Percentiles rank a stretch among this genome's conserved stretches.
Evolutionary conservation across 2,329 filamentous ascomycete species (phyloP).

Genomic region (Fusarium ambrosium): DNA sequence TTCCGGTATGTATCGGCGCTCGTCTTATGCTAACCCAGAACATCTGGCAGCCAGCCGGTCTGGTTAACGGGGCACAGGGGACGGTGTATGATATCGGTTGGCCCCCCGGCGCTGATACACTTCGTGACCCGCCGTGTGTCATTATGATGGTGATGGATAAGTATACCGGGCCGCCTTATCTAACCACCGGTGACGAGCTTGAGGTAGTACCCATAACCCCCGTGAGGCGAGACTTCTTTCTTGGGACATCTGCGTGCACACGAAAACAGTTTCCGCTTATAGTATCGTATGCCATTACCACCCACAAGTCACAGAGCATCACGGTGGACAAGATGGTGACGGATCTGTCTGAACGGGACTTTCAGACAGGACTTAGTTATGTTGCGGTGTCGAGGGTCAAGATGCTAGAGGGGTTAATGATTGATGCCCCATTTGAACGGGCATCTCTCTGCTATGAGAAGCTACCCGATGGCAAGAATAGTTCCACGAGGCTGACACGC

Average conservation of each 20-base stretch:
- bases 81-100: too few relatives aligned
- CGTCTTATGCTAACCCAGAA: too few relatives aligned
- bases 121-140: neutral
- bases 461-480: too few relatives aligned
- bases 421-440: too few relatives aligned
- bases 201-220: neutral
- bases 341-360: neutral
- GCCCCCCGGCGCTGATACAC: too few relatives aligned
- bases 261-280: neutral
- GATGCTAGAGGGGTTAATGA: too few relatives aligned
- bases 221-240: neutral
- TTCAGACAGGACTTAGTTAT: neutral
- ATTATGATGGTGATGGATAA: neutral
- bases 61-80: too few relatives aligned
- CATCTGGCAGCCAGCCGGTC: too few relatives aligned
- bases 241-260: neutral
- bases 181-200: neutral
- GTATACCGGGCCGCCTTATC: neutral
- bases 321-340: neutral
- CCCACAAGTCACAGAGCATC: too few relatives aligned
- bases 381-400: too few relatives aligned
- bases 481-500: too few relatives aligned
- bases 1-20: neutral
- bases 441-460: too few relatives aligned
- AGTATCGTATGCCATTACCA: neutral